Evolutionary conservation across 2,329 filamentous ascomycete genomes (phyloP), one percentile per base, ranked within the genome.

Genomic region (Dothiorella sarmentorum): DNA sequence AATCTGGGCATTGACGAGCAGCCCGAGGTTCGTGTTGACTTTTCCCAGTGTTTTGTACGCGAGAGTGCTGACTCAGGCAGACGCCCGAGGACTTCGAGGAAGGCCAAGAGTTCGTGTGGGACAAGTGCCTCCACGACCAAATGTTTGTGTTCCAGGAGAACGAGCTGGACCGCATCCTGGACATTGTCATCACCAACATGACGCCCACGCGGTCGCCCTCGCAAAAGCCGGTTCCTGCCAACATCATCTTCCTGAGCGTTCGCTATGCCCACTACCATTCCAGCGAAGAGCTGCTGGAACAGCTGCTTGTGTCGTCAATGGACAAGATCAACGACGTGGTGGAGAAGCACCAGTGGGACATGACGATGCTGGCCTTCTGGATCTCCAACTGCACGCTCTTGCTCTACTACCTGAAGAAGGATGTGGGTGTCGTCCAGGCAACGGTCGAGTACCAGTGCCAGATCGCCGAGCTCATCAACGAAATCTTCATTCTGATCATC

Each of bases 121-220:
- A 89, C 63, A 83, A 89, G 66, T 99, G 94, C 73, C 80, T 96
- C 49, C 91, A 97, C 70, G 94, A 99, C 71, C 94, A 99, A 72
- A 99, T 99, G 94, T 99, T 99, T 71, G 94, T 99, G 35, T 99
- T 99, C 71, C 94, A 99, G 72, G 93, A 97, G 65, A 88, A 85
- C 70, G 93, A 99, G 69, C 82, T 99, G 53, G 89, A 93, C 60
- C 86, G 88, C 60, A 97, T 99, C 67, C 82, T 99, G 64, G 89
- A 96, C 70, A 94, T 97, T 58, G 86, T 97, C 70, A 96, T 99
- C 69, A 97, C 93, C 62, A 93, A 94, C 68, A 97, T 99, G 94
- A 95, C 91, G 0, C 94, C 94, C 1, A 92, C 97, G 75, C 83
- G 94, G 66, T 96, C 93, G 27, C 90, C 92, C 0, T 90, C 91